A percentile compares a stretch with the other conserved stretches of the same genome.
phyloP scores from a whole-genome alignment of 495 filamentous ascomycete species.

The Mycothermus thermophilus region DNA sequence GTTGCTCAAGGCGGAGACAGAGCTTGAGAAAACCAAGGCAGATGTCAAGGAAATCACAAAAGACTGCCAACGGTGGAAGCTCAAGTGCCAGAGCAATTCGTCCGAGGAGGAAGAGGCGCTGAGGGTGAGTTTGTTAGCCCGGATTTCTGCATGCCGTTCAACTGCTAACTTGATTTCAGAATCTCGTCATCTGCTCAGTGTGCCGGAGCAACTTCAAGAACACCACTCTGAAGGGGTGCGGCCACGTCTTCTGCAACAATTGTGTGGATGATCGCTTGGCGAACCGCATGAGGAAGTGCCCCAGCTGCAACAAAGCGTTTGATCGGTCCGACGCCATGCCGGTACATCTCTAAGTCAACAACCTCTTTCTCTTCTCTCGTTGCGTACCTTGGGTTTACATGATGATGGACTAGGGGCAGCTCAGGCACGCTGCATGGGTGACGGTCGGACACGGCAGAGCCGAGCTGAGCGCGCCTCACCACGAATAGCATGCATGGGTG shows the following conservation, averaged over 20 bases:
- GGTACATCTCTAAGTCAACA: constrained; percentile 37
- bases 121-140: constrained; percentile 44
- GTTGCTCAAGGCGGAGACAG: constrained; percentile 43
- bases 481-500: too few species aligned
- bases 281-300: constrained; percentile 87
- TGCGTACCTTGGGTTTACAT: too few species aligned
- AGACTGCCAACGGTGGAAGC: constrained; percentile 67
- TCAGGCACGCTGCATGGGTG: too few species aligned
- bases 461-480: too few species aligned
- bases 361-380: too few species aligned
- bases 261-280: constrained; percentile 77
- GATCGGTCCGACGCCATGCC: constrained; percentile 76
- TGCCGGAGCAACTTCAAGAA: constrained; percentile 88
- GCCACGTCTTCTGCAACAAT: constrained; percentile 86
- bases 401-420: too few species aligned
- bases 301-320: constrained; percentile 80
- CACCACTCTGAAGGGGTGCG: constrained; percentile 80
- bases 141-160: neutral
- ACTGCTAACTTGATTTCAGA: constrained; percentile 41
- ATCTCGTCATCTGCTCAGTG: constrained; percentile 76
- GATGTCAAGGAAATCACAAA: constrained; percentile 61
- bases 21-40: constrained; percentile 59
- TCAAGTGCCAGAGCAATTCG: constrained; percentile 62
- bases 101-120: constrained; percentile 71
- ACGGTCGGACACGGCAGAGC: neutral